Conservation (phyloP, 768 basidiomycete genomes). For the Russula sp. region DNA sequence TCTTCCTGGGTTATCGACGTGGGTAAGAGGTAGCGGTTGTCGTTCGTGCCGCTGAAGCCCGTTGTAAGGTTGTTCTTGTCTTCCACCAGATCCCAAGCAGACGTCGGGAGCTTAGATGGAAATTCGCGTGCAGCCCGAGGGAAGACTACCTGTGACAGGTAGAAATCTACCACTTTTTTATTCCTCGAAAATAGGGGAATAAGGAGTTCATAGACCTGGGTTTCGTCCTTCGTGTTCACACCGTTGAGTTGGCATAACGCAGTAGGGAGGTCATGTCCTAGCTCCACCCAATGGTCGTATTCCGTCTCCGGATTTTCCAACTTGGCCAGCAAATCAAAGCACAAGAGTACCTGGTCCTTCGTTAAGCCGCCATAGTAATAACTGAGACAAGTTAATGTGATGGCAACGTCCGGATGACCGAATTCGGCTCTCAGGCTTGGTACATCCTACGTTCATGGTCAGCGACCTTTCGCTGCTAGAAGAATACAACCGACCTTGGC, state of each 20-base stretch:
- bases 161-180: neutral
- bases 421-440: neutral
- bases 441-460: neutral
- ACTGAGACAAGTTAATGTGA: neutral
- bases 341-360: neutral
- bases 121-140: neutral
- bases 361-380: neutral
- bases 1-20: neutral
- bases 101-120: slow-evolving; percentile 1
- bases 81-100: neutral
- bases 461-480: neutral
- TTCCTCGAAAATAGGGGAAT: neutral
- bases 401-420: neutral
- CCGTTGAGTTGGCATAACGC: neutral
- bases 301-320: neutral
- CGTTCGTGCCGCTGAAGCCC: neutral
- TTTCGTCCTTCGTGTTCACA: slow-evolving; percentile 1
- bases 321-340: neutral
- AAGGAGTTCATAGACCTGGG: neutral
- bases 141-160: neutral
- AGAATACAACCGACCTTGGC: neutral
- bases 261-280: neutral
- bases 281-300: neutral
- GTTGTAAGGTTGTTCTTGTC: neutral
- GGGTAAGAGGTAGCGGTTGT: slow-evolving; percentile 1